phyloP scores from a whole-genome alignment of 2,329 filamentous ascomycete genomes.

The Chrysoporthe cubensis region DNA sequence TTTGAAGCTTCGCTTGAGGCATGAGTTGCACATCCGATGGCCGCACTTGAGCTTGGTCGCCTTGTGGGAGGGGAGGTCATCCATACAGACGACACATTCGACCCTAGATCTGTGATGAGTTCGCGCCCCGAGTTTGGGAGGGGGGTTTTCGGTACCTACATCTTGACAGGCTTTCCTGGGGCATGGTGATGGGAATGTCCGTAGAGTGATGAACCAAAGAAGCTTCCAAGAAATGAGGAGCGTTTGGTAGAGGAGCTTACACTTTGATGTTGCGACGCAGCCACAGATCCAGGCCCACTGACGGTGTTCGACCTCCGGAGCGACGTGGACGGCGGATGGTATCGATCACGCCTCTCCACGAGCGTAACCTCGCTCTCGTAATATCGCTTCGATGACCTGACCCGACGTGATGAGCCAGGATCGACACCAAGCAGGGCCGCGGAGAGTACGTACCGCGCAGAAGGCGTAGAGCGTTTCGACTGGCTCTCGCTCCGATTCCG shows the following conservation, averaged over 20 bases:
- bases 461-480: slow-evolving; percentile 32
- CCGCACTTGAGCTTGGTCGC: slow-evolving; percentile 75
- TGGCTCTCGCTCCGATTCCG: slow-evolving; percentile 34
- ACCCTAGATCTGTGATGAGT: slow-evolving; percentile 51
- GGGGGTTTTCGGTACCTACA: slow-evolving; percentile 30
- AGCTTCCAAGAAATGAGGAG: slow-evolving; percentile 41
- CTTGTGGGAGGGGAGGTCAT: slow-evolving; percentile 65
- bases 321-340: slow-evolving; percentile 34
- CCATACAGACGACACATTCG: slow-evolving; percentile 74
- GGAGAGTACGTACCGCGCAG: slow-evolving; percentile 37
- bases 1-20: slow-evolving; percentile 74
- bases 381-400: slow-evolving; percentile 32
- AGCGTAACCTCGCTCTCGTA: slow-evolving; percentile 39
- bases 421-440: slow-evolving; percentile 12
- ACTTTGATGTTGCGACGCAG: slow-evolving; percentile 40
- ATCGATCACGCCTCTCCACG: slow-evolving; percentile 33
- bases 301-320: slow-evolving; percentile 40
- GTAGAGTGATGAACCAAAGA: slow-evolving; percentile 36
- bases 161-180: slow-evolving; percentile 32
- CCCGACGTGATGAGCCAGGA: slow-evolving; percentile 21
- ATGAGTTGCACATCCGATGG: slow-evolving; percentile 80
- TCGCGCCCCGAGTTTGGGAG: neutral
- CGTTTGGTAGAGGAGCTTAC: slow-evolving; percentile 42
- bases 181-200: slow-evolving; percentile 28
- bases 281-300: slow-evolving; percentile 38